These are phyloP conservation scores for Cicer yamashitae DNA, from an alignment of 306 rosid genomes.

Conservation along the genomic window DNA sequence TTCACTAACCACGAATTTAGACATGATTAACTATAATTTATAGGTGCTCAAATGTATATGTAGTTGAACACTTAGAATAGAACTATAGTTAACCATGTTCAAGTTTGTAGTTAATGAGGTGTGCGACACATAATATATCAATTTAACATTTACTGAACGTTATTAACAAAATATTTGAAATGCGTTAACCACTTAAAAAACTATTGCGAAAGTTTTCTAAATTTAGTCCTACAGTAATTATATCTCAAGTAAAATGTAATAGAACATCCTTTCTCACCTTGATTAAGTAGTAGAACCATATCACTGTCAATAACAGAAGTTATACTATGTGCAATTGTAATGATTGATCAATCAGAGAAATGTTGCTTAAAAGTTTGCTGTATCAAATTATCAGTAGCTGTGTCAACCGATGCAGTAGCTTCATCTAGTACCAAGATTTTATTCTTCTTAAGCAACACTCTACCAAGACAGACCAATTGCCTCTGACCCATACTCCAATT, in stretches of 20 bases:
- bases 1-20: no score
- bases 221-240: no score
- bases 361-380: neutral
- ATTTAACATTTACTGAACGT: no score
- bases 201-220: no score
- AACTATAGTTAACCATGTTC: no score
- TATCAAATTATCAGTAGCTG: neutral
- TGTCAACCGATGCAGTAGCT: conserved; percentile 6
- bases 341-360: neutral
- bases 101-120: no score
- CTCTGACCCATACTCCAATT: conserved; percentile 18
- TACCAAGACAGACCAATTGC: neutral
- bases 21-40: no score
- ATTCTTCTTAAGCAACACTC: neutral
- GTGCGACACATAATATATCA: no score
- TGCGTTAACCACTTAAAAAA: no score
- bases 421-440: neutral
- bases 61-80: no score
- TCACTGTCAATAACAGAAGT: conserved; percentile 1
- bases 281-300: conserved; percentile 1
- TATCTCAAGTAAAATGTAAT: neutral
- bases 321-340: conserved; percentile 8
- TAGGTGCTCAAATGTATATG: no score
- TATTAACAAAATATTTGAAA: no score
- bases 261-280: neutral